These are phyloP conservation scores for Thamnidium elegans DNA, from an alignment of 192 early-diverging fungal genomes.

Conservation along the genomic window DNA sequence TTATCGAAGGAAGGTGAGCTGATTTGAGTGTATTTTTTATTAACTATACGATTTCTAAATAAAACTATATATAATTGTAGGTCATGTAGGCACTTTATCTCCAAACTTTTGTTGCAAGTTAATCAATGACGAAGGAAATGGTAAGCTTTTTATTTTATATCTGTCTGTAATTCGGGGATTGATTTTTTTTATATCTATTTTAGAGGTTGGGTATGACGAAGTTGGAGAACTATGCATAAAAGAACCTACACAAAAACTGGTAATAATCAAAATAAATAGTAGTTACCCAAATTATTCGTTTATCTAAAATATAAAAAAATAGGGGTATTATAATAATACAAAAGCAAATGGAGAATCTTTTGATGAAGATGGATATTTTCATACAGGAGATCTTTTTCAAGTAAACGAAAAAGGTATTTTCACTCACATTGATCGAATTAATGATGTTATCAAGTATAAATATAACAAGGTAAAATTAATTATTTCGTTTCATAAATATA, in stretches of 20 bases:
- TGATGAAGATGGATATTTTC: conserved; percentile 53
- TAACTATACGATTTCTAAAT: too few relatives aligned
- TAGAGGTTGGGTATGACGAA: conserved; percentile 39
- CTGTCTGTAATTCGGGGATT: too few relatives aligned
- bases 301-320: too few relatives aligned
- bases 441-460: conserved; percentile 56
- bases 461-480: conserved; percentile 55
- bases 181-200: not conserved
- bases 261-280: too few relatives aligned
- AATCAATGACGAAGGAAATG: conserved; percentile 47
- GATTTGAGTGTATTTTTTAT: too few relatives aligned
- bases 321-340: conserved; percentile 42
- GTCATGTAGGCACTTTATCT: conserved; percentile 36
- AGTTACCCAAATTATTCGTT: too few relatives aligned
- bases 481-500: not conserved
- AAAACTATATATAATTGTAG: conserved; percentile 5
- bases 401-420: conserved; percentile 54
- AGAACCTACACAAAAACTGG: conserved; percentile 40
- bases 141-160: not conserved
- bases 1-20: not conserved
- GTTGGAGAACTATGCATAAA: conserved; percentile 50
- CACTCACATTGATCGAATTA: conserved; percentile 69
- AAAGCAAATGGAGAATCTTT: conserved; percentile 41
- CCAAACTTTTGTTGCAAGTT: conserved; percentile 38
- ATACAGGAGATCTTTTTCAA: conserved; percentile 57